These are phyloP conservation scores for Arthrobotrys entomopaga DNA, from an alignment of 2,329 filamentous ascomycete species.

Conservation along the genomic window DNA sequence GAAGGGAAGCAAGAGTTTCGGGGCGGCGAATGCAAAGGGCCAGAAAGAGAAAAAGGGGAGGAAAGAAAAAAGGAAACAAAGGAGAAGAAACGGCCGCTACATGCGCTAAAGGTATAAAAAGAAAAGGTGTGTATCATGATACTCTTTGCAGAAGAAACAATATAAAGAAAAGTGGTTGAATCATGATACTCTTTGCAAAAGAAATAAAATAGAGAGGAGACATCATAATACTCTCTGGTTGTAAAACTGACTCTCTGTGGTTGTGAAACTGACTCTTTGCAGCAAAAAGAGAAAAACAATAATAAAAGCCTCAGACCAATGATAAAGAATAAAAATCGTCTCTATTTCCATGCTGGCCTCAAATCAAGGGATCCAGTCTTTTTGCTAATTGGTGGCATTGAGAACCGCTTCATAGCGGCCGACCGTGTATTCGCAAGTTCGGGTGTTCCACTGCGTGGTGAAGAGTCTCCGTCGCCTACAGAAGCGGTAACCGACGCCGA, in stretches of 20 bases:
- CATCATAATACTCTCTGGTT: too few species aligned
- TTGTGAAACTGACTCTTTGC: too few species aligned
- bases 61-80: slow-evolving; percentile 8
- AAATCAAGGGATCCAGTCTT: slow-evolving; percentile 45
- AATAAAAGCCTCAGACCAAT: background rate
- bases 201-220: background rate
- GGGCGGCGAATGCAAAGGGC: background rate
- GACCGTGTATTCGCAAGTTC: slow-evolving; percentile 23
- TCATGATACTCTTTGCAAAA: background rate
- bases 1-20: background rate
- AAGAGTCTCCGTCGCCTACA: background rate
- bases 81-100: background rate
- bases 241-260: too few species aligned
- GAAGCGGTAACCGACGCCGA: background rate
- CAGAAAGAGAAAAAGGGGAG: background rate
- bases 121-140: background rate
- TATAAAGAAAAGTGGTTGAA: background rate
- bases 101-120: background rate
- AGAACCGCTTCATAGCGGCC: slow-evolving; percentile 37
- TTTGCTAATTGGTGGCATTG: slow-evolving; percentile 50
- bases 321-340: background rate
- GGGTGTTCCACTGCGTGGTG: slow-evolving; percentile 26
- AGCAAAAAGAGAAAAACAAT: background rate
- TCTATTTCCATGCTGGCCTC: slow-evolving; percentile 36
- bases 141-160: background rate